Base-by-base conservation (phyloP, 164 flowering plant species). In the Magnolia kwangsiensis region DNA sequence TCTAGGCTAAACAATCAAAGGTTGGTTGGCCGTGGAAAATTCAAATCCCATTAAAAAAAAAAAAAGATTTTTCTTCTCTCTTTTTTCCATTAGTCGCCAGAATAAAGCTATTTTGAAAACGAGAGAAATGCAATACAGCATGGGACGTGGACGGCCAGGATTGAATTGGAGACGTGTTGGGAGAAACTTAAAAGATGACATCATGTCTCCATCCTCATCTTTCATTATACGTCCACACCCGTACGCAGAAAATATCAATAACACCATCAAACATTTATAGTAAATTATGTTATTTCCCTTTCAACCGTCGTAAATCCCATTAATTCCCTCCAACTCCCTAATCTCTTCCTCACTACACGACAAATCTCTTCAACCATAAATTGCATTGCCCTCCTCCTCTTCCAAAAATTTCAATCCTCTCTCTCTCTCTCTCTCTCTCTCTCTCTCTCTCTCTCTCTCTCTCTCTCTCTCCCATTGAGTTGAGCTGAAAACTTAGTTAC, bases 351-450 rank as follows among this genome's bases (percentile, higher is more conserved):
- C 72, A 7, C 75, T 77, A 72, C 37, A 66, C 76, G 75, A 77
- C 79, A 77, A 77, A 72, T 72, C 59, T 20, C 74, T 45, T 20
- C 79, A 66, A 29, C 72, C 79, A 77, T 77, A 77, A 77, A 77
- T 72, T 23, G 65, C 59, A 67, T 13, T 19, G 29, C 72, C 37
- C 13, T 24, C 75, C 72, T 66, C 75, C 67, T 29, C 31, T 67
- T 14, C 75, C 75, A 65, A 77, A 72, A 77, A 31, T 72, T 77
- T 77, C 24, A 72, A 50, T 63, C 58, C 77, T 76, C 78, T 49
- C 78, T 59, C 45, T 51, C 69, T 50, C 9, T 76, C 68, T 23
- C 18, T 8, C 23, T 16, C 4, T 23, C 59, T 27, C 29, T 27
- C 1, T 67, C 9, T 24, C 45, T 27, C 4, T 27, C 24, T 63